Percentiles rank a stretch among this genome's conserved stretches.
Conservation (phyloP, 768 basidiomycete species). For the Pleurotus eryngii region DNA sequence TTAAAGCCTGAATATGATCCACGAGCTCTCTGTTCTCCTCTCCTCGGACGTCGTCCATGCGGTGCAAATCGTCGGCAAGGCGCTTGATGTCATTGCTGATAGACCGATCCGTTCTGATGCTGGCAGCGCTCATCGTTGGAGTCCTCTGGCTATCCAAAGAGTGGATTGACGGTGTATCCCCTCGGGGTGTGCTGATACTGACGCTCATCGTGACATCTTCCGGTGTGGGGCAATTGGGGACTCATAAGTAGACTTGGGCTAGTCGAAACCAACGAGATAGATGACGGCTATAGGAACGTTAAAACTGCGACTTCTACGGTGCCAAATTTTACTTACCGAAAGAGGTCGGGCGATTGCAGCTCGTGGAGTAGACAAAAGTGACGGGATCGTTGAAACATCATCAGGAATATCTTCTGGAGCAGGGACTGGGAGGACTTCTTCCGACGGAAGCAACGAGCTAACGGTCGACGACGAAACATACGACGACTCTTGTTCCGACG, state of each 20-base stretch:
- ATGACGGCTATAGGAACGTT: background rate
- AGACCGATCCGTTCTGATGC: conserved; percentile 22
- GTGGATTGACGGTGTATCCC: conserved; percentile 45
- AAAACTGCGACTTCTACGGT: background rate
- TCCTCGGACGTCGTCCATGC: conserved; percentile 54
- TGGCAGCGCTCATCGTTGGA: conserved; percentile 46
- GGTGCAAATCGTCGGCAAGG: conserved; percentile 53
- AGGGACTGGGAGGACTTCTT: conserved; percentile 13
- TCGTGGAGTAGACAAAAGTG: conserved; percentile 48
- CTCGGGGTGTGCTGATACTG: conserved; percentile 47
- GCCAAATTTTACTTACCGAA: conserved; percentile 29
- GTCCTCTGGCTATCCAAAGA: conserved; percentile 22
- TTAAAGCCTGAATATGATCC: conserved; percentile 66
- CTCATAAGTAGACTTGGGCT: conserved; percentile 10
- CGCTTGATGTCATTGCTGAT: conserved; percentile 45
- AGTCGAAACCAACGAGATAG: conserved; percentile 1
- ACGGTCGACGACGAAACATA: background rate
- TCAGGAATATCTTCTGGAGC: conserved; percentile 13
- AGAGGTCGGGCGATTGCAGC: conserved; percentile 17
- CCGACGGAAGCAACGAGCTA: background rate
- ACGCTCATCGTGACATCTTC: conserved; percentile 36
- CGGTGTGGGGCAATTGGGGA: conserved; percentile 19
- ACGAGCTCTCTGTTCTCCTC: conserved; percentile 63
- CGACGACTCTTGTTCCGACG: background rate
- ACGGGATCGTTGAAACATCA: conserved; percentile 53